These are phyloP conservation scores for Myochromella boudieri DNA, from an alignment of 768 basidiomycete genomes.

Conservation along the genomic window DNA sequence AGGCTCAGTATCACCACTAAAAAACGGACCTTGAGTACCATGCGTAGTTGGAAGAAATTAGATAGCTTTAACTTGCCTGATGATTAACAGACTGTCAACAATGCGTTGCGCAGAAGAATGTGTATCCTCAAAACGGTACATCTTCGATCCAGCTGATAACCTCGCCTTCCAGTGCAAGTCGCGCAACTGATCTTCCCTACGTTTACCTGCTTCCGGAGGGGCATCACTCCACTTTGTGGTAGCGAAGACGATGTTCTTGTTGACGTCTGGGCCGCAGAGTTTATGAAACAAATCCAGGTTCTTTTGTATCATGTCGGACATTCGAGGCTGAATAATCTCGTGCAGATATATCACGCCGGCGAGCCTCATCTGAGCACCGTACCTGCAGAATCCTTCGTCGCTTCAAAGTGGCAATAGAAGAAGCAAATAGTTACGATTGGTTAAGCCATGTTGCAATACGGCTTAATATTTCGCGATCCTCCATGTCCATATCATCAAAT, in stretches of 20 bases:
- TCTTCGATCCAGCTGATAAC: constrained; percentile 9
- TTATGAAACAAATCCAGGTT: constrained; percentile 49
- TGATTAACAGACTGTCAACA: too few relatives aligned
- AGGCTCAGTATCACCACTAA: too few relatives aligned
- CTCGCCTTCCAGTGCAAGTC: constrained; percentile 15
- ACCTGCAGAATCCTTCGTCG: too few relatives aligned
- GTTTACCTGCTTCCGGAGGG: constrained; percentile 4
- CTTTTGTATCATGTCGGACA: constrained; percentile 37
- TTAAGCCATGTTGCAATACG: too few relatives aligned
- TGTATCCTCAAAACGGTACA: constrained; percentile 12
- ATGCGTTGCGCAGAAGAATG: constrained; percentile 10
- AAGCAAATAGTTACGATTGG: too few relatives aligned
- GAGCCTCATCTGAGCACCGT: constrained; percentile 21
- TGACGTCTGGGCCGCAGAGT: constrained; percentile 43
- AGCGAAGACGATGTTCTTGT: constrained; percentile 45
- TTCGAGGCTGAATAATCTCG: constrained; percentile 32
- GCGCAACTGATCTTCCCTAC: constrained; percentile 11
- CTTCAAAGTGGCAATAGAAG: too few relatives aligned
- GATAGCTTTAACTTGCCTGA: too few relatives aligned
- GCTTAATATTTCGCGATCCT: too few relatives aligned
- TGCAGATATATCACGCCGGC: constrained; percentile 31
- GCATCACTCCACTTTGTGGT: constrained; percentile 50
- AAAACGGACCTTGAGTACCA: too few relatives aligned
- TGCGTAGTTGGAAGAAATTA: too few relatives aligned
- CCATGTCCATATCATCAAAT: too few relatives aligned